phyloP scores from a whole-genome alignment of 164 flowering plant species.

The Annona squamosa region DNA sequence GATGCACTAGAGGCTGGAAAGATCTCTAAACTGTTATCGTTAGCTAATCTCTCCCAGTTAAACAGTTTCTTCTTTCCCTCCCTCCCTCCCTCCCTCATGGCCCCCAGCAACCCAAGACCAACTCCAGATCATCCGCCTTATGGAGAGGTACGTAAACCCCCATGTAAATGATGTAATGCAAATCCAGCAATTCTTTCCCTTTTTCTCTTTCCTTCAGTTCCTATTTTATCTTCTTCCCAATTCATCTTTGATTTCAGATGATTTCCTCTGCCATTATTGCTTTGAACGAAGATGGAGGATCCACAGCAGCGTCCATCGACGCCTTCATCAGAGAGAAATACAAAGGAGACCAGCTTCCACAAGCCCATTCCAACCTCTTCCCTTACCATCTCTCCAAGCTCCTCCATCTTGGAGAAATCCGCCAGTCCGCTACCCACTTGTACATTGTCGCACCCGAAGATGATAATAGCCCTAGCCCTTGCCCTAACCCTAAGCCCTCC shows the following conservation, averaged over 20 bases:
- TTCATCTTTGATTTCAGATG: neutral
- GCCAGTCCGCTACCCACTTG: neutral
- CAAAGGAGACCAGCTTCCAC: neutral
- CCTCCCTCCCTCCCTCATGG: no score
- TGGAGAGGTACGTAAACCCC: neutral
- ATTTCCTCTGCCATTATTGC: neutral
- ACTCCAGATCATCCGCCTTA: conserved; percentile 8
- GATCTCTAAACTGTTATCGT: no score
- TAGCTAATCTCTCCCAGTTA: no score
- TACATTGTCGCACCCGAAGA: neutral
- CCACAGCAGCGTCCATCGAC: neutral
- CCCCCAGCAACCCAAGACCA: neutral
- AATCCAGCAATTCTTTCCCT: no score
- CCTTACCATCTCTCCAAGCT: conserved; percentile 5
- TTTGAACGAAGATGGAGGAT: conserved; percentile 2
- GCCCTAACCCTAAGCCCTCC: neutral
- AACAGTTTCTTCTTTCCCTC: no score
- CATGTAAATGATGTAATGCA: no score
- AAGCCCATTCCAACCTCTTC: conserved; percentile 5
- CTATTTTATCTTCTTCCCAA: neutral
- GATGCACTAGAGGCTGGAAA: no score
- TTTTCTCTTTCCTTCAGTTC: neutral
- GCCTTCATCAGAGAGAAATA: neutral
- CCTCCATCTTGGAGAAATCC: neutral
- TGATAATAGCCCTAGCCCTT: neutral